Conservation (phyloP, 1,284 basidiomycete genomes). For the Ustilago tritici region DNA sequence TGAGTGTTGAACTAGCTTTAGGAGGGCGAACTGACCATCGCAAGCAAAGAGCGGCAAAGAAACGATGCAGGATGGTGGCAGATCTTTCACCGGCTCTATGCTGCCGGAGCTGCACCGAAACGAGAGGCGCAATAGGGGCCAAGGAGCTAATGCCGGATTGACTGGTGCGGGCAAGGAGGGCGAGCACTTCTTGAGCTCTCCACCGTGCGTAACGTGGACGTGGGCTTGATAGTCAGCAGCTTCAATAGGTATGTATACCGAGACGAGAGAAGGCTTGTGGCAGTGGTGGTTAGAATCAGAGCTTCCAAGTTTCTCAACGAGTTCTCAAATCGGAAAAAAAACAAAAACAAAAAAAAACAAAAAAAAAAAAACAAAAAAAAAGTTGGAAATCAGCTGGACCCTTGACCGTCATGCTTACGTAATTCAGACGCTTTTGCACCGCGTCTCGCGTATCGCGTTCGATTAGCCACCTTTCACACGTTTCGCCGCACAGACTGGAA, state of each 20-base stretch:
- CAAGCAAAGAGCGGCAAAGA: slow-evolving; percentile 12
- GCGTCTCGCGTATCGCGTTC: no score
- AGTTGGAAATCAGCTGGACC: slow-evolving; percentile 6
- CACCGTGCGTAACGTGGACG: no score
- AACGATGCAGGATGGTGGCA: slow-evolving; percentile 19
- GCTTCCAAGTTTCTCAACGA: neutral
- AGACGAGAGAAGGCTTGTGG: no score
- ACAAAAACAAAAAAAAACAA: no score
- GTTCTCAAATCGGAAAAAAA: no score
- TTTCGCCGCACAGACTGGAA: no score
- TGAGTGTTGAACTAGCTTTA: neutral
- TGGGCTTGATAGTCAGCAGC: no score
- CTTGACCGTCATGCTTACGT: slow-evolving; percentile 37
- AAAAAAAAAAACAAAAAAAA: no score
- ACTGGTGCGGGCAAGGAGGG: no score
- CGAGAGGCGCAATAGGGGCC: neutral
- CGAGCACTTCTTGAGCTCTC: no score
- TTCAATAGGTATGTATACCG: no score
- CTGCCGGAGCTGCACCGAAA: neutral
- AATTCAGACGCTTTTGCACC: slow-evolving; percentile 7
- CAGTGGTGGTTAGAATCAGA: no score
- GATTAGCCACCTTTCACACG: neutral
- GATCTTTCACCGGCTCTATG: slow-evolving; percentile 3
- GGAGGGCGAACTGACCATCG: slow-evolving; percentile 15
- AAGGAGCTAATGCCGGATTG: neutral